Base-by-base conservation (phyloP, 2,329 filamentous ascomycete species). In the Colletotrichum viniferum region DNA sequence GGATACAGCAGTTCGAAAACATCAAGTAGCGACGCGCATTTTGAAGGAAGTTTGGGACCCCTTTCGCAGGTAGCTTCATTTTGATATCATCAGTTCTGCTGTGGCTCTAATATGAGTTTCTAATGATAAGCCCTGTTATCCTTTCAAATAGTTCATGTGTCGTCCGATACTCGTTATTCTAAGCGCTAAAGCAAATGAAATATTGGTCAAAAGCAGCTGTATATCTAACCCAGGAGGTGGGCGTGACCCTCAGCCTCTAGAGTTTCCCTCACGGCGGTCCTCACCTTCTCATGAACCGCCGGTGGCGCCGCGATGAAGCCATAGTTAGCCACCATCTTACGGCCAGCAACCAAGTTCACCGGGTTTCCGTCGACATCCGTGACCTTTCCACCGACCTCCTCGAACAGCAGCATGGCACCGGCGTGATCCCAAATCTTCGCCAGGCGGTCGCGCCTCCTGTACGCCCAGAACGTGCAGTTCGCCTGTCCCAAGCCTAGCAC, bases 361-460 rank as follows among this genome's bases (percentile, higher is more conserved):
- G 83, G 82, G 73, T 83, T 84, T 1, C 90, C 90, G 62, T 88
- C 83, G 0, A 91, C 85, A 76, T 92, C 90, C 0, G 89, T 91
- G 66, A 92, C 84, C 72, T 83, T 85, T 2, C 90, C 90, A 1
- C 90, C 90, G 2, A 88, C 84, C 79, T 92, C 90, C 75, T 90
- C 87, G 58, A 90, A 92, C 9, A 92, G 79, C 36, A 92, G 79
- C 88, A 91, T 91, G 0, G 90, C 90, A 3, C 90, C 90, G 0
- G 90, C 90, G 71, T 92, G 90, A 76, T 92, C 90, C 90, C 90
- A 92, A 2, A 89, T 84, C 82, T 92, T 92, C 12, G 86, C 90
- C 13, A 84, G 83, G 1, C 89, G 84, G 28, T 86, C 84, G 24
- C 84, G 83, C 26, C 82, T 81, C 76, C 86, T 87, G 82, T 92